Evolutionary conservation across 495 filamentous ascomycete species (phyloP), one percentile per base, ranked within the genome.

Genomic region (Xylaria grammica): DNA sequence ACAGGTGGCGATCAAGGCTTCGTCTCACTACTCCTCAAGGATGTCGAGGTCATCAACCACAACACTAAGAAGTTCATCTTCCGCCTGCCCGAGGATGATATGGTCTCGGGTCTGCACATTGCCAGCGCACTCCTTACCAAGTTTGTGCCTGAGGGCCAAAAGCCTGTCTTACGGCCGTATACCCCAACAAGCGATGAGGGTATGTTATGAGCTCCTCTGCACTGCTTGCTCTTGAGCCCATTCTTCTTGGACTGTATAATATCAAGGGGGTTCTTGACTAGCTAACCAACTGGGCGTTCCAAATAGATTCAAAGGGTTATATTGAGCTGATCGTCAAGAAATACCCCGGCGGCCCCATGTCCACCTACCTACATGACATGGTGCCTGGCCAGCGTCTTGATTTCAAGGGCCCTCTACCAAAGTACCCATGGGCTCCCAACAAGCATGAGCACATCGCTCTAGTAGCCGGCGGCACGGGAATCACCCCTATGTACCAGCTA

Each of bases 401-500:
- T 36, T 86, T 98, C 82, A 99, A 99, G 82, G 95, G 95, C 17
- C 95, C 95, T 0, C 85, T 99, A 19, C 91, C 92, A 62, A 99
- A 99, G 79, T 99, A 97, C 79, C 82, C 87, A 26, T 98, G 93
- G 93, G 72, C 85, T 44, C 69, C 91, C 65, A 99, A 99, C 84
- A 97, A 97, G 88, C 95, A 98, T 81, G 79, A 90, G 36, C 94
- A 97, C 80, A 89, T 99, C 75, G 87, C 85, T n/a, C 81, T 98
- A 74, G 86, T 99, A 67, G 93, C 95, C 10, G 95, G 96, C 71
- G 95, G 95, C 67, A 98, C 95, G 4, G 95, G 95, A 55, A 97
- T 98, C 72, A 94, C 94, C 36, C 95, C 95, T 32, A 84, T 87
- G 82, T 97, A 89, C 82, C 95, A 99, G 85, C 40, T 63, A 0